phyloP scores from a whole-genome alignment of 2,329 filamentous ascomycete species.

The Fusarium phyllophilum region DNA sequence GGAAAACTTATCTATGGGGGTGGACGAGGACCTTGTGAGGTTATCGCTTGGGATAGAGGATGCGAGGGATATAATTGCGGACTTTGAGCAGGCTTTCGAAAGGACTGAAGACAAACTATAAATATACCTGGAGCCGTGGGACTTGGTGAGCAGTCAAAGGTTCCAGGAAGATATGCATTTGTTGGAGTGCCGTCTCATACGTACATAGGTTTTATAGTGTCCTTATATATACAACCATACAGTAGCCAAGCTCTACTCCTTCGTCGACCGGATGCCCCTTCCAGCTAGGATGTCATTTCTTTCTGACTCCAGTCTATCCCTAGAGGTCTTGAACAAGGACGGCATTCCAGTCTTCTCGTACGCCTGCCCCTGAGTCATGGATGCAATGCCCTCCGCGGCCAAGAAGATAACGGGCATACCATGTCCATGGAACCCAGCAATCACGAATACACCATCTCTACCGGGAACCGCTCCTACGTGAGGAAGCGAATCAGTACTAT shows the following conservation, averaged over 20 bases:
- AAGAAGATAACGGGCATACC: background rate
- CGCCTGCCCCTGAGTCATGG: background rate
- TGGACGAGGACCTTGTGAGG: background rate
- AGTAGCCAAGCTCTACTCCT: background rate
- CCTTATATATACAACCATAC: background rate
- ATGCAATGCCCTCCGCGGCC: background rate
- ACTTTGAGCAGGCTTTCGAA: background rate
- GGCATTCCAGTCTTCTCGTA: background rate
- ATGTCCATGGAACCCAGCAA: background rate
- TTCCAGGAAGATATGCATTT: fast-evolving
- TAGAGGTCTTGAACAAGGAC: background rate
- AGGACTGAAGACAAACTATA: background rate
- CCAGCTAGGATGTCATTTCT: background rate
- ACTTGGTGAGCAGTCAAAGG: background rate
- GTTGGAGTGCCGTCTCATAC: background rate
- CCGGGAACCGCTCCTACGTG: background rate
- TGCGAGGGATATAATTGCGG: background rate
- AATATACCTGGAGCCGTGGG: fast-evolving
- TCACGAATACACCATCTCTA: background rate
- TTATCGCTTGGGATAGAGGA: background rate
- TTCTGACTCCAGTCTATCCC: background rate
- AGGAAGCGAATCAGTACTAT: background rate
- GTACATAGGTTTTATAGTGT: background rate
- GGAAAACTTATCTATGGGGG: background rate
- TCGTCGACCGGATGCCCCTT: background rate